Percentiles rank a stretch among this genome's conserved stretches.
phyloP scores from a whole-genome alignment of 2,329 filamentous ascomycete species.

The Trichoderma koningii region DNA sequence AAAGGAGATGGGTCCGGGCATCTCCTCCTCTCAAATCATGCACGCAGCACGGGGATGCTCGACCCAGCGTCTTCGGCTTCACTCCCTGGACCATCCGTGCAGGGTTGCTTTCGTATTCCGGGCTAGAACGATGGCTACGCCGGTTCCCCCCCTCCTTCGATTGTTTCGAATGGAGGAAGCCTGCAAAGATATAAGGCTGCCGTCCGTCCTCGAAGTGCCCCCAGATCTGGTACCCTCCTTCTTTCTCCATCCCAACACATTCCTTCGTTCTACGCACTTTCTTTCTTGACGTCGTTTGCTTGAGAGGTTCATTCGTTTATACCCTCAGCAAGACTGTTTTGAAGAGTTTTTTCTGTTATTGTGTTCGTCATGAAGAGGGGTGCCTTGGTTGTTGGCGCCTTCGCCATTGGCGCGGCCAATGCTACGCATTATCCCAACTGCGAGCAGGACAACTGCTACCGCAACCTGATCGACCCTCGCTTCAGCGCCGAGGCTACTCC shows the following conservation, averaged over 20 bases:
- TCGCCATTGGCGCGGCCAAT: conserved; percentile 37
- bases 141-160: not conserved
- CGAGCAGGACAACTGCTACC: conserved; percentile 42
- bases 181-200: conserved; percentile 28
- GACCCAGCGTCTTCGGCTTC: conserved; percentile 21
- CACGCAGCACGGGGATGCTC: conserved; percentile 19
- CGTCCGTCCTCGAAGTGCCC: conserved; percentile 20
- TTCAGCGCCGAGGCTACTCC: conserved; percentile 35
- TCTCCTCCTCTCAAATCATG: conserved; percentile 24
- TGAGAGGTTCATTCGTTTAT: conserved; percentile 27
- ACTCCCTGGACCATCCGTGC: conserved; percentile 21
- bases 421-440: conserved; percentile 38
- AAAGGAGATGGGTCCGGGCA: conserved; percentile 25
- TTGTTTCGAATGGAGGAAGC: conserved; percentile 20
- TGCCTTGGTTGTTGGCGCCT: conserved; percentile 37
- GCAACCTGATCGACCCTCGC: conserved; percentile 40
- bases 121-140: conserved; percentile 19
- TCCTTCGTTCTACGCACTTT: conserved; percentile 26
- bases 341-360: conserved; percentile 16
- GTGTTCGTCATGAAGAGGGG: conserved; percentile 40
- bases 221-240: conserved; percentile 11
- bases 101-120: conserved; percentile 32
- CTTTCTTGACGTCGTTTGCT: conserved; percentile 13
- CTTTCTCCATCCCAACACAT: conserved; percentile 27
- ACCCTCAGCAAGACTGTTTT: conserved; percentile 17